Evolutionary conservation across 768 basidiomycete species (phyloP), one percentile per base, ranked within the genome.

Genomic region (Mycena rosella): DNA sequence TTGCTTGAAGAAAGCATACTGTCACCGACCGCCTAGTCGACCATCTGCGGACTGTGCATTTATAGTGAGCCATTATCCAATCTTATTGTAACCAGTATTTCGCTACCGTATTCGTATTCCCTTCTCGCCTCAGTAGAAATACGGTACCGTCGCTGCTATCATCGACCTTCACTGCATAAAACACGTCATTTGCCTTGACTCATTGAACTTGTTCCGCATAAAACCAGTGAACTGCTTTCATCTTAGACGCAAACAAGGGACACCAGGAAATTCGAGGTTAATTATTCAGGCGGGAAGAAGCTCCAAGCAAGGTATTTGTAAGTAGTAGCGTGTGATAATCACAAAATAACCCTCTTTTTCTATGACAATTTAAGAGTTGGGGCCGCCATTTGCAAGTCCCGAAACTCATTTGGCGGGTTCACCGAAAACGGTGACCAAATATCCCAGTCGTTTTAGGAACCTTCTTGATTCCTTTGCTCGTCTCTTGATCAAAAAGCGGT

Each of bases 1-100:
- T 59, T 59, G 57, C 45, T 59, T 44, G 57, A 59, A 45, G 57
- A 59, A 59, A 59, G 57, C 45, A 59, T 48, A 59, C 48, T 48
- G 44, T 59, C 57, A 24, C 22, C 44, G 30, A 48, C 29, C 44
- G 14, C 57, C 57, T 59, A 59, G 45, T 59, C 55, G 40, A 57
- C 55, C 40, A 44, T 44, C 57, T 47, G 45, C 44, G 7, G 27
- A 59, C 30, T 26, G 30, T 36, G 32, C 57, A 55, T 32, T 55
- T 38, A 26, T 40, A 24, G 24, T 20, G 51, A 52, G 51, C 55
- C 55, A 58, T 57, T 57, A 57, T 57, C 27, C 40, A 40, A 44
- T 57, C 44, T 27, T 27, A 20, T 55, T 40, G 36, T 55, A 40
- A n/a, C 24, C 51, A 22, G 32, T 32, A 53, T 27, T 53, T 36